Percentiles rank a stretch among this genome's conserved stretches.
Evolutionary conservation across 1,284 basidiomycete species (phyloP).

Genomic region (Cystobasidiaceae sp.): DNA sequence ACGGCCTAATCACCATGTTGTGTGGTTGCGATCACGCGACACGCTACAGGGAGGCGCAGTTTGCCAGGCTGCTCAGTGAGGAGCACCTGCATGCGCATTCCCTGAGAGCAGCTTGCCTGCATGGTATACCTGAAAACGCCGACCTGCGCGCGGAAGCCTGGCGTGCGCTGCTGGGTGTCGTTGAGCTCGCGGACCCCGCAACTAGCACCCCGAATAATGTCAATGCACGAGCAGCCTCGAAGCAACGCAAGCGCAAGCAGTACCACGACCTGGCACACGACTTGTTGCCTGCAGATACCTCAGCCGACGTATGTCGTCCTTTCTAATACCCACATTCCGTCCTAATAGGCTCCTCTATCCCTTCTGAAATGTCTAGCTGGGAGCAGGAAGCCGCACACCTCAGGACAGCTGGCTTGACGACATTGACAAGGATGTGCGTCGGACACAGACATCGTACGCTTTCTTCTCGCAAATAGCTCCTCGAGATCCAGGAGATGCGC

Average conservation of each 20-base stretch:
- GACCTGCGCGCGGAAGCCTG: conserved; percentile 27
- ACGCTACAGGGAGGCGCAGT: conserved; percentile 9
- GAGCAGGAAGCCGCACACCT: background rate
- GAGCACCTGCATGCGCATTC: conserved; percentile 1
- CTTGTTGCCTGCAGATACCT: background rate
- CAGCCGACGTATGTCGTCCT: background rate
- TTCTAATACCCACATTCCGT: background rate
- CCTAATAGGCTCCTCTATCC: background rate
- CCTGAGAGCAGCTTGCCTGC: conserved; percentile 25
- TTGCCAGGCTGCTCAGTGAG: conserved; percentile 1
- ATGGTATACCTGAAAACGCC: conserved; percentile 26
- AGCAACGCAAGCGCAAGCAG: conserved; percentile 3
- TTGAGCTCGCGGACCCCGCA: conserved; percentile 5
- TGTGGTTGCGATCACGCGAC: no score
- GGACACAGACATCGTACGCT: conserved; percentile 26
- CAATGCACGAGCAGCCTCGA: conserved; percentile 5
- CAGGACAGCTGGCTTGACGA: conserved; percentile 28
- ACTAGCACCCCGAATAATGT: background rate
- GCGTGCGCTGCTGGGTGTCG: conserved; percentile 27
- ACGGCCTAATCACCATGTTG: no score
- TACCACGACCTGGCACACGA: conserved; percentile 21
- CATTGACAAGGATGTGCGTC: conserved; percentile 29
- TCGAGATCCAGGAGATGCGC: background rate
- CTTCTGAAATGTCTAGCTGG: background rate
- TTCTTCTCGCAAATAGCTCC: conserved; percentile 25